Conservation (phyloP, 441 rosid species). For the Euphorbia schlechtendalii region DNA sequence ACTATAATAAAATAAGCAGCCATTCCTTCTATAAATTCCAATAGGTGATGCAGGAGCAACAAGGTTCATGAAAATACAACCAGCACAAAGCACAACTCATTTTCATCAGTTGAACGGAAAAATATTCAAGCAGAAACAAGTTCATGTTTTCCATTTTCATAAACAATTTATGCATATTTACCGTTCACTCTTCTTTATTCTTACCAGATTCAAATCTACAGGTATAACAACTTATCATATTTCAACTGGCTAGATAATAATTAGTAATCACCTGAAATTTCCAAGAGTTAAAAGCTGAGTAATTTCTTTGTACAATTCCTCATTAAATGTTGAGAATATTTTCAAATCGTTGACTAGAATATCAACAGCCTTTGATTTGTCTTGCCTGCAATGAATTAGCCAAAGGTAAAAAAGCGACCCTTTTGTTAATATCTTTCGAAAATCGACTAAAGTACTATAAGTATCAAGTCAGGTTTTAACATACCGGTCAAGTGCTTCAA, state of each 20-base stretch:
- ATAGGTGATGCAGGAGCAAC: constrained; percentile 2
- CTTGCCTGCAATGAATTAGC: constrained; percentile 42
- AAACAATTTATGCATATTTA: neutral
- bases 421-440: constrained; percentile 7
- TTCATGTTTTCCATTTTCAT: neutral
- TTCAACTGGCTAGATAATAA: constrained; percentile 12
- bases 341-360: constrained; percentile 65
- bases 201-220: neutral
- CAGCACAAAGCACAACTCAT: neutral
- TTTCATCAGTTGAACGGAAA: neutral
- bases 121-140: neutral
- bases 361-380: constrained; percentile 80
- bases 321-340: constrained; percentile 77
- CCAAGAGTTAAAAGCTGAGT: constrained; percentile 72
- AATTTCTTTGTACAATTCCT: constrained; percentile 83
- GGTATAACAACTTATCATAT: constrained; percentile 5
- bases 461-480: constrained; percentile 1
- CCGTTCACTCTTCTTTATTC: constrained; percentile 4
- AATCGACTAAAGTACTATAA: constrained; percentile 1
- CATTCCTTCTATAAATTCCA: constrained; percentile 9
- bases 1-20: constrained; percentile 5
- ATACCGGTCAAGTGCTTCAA: constrained; percentile 92
- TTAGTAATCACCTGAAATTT: constrained; percentile 64
- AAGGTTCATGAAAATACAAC: neutral
- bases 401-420: constrained; percentile 9